Base-by-base conservation (phyloP, 768 basidiomycete species). In the Leccinellum luteum region DNA sequence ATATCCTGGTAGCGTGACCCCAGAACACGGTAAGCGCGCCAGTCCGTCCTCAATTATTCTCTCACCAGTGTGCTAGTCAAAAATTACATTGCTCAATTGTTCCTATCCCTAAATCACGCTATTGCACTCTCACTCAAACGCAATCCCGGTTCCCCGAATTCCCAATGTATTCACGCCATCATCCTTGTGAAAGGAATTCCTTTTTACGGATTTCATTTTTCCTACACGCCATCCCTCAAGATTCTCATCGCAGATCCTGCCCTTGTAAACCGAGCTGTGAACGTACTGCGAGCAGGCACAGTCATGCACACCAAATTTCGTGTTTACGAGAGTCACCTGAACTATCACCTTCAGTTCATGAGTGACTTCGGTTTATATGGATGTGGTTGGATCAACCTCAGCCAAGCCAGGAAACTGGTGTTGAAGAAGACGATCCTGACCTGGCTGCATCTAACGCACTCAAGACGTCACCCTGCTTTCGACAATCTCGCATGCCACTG, bases 331-430 rank as follows among this genome's bases (percentile, higher is more conserved):
- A 90, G 87, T 60, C 96, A 99, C 75, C 79, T 98, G 68, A 89
- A 85, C 67, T 97, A 85, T 71, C 74, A 85, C 25, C 79, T 98
- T 34, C 95, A 98, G 74, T 97, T 98, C 75, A 81, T 98, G 82
- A 89, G 87, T 71, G 96, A 99, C 74, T 94, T 91, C 68, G 93
- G 92, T 56, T 79, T 98, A 25, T 96, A 94, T 64, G 96, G 96
- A 3, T 98, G 95, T 71, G 94, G 92, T 2, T 91, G 87, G 83
- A 78, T 98, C 47, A 85, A 96, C 56, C 73, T 96, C 3, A 79
- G 78, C 45, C 78, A 86, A 51, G 84, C 79, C n/a, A 82, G 83
- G 74, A 79, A 84, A 65, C 83, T 17, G 75, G 75, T 25, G 68
- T 75, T 6, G 75, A 75, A 31, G 60, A 62, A 17, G 60, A 64